phyloP scores from a whole-genome alignment of 805 yeast genomes.

The Scheffersomyces ergatensis region DNA sequence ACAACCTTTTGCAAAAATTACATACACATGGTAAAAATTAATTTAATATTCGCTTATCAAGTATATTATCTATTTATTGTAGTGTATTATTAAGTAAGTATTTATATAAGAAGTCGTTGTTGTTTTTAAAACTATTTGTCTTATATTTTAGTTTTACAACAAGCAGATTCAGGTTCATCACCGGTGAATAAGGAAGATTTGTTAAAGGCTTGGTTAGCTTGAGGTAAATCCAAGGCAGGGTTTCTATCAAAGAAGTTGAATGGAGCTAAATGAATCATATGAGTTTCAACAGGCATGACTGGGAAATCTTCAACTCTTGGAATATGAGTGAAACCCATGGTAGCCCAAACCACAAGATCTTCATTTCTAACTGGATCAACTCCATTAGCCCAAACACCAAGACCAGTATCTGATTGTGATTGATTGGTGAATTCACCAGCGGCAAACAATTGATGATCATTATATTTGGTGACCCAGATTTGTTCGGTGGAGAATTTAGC shows the following conservation, averaged over 20 bases:
- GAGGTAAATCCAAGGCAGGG: constrained; percentile 78
- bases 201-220: constrained; percentile 65
- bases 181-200: constrained; percentile 47
- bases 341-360: constrained; percentile 78
- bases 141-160: background rate
- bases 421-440: constrained; percentile 89
- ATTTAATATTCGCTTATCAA: too few relatives aligned
- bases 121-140: too few relatives aligned
- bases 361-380: constrained; percentile 67
- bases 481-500: constrained; percentile 76
- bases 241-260: constrained; percentile 72
- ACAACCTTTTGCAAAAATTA: too few relatives aligned
- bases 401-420: constrained; percentile 67
- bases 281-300: constrained; percentile 82
- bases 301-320: constrained; percentile 88
- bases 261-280: constrained; percentile 63
- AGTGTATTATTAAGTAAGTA: too few relatives aligned
- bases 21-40: too few relatives aligned
- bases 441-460: constrained; percentile 69
- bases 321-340: constrained; percentile 76
- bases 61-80: too few relatives aligned
- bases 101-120: too few relatives aligned
- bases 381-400: constrained; percentile 70
- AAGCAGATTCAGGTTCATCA: constrained; percentile 7
- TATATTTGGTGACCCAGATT: constrained; percentile 78